Conservation (phyloP, 306 rosid species). For the Cucurbita argyrosperma region DNA sequence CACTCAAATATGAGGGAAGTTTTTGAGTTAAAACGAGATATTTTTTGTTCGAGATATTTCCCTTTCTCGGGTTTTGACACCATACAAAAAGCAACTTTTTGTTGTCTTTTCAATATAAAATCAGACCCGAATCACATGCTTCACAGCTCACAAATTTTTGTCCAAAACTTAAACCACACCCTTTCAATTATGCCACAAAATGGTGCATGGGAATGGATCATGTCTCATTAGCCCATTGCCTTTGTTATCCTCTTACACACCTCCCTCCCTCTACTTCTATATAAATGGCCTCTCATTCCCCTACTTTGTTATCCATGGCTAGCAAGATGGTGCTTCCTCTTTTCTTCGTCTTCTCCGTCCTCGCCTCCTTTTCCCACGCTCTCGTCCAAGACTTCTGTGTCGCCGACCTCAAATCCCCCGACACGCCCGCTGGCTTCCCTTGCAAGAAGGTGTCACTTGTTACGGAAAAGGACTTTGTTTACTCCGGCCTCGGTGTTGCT, state of each 20-base stretch:
- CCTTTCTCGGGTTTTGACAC: neutral
- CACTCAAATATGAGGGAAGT: neutral
- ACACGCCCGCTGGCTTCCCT: slow-evolving; percentile 52
- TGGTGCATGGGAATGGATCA: slow-evolving; percentile 7
- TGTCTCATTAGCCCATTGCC: neutral
- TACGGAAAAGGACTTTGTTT: slow-evolving; percentile 41
- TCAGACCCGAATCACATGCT: slow-evolving; percentile 23
- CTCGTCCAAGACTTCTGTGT: slow-evolving; percentile 73
- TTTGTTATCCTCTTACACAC: slow-evolving; percentile 8
- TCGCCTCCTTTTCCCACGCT: slow-evolving; percentile 30
- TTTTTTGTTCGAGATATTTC: neutral
- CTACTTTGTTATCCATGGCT: neutral
- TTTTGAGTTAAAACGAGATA: neutral
- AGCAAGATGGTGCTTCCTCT: slow-evolving; percentile 21
- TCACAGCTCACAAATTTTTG: slow-evolving; percentile 19
- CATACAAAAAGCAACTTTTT: slow-evolving; percentile 34
- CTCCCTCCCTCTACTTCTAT: neutral
- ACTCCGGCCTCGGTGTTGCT: slow-evolving; percentile 27
- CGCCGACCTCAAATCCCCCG: slow-evolving; percentile 36
- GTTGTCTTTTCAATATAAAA: slow-evolving; percentile 11
- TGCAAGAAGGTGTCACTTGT: slow-evolving; percentile 45
- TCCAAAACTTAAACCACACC: slow-evolving; percentile 9
- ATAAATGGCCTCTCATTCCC: neutral
- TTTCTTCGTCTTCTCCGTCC: slow-evolving; percentile 19
- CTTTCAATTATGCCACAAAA: neutral